A percentile compares a stretch with the other conserved stretches of the same genome.
Evolutionary conservation across 805 yeast species (phyloP).

Genomic region (Schizosaccharomyces japonicus): DNA sequence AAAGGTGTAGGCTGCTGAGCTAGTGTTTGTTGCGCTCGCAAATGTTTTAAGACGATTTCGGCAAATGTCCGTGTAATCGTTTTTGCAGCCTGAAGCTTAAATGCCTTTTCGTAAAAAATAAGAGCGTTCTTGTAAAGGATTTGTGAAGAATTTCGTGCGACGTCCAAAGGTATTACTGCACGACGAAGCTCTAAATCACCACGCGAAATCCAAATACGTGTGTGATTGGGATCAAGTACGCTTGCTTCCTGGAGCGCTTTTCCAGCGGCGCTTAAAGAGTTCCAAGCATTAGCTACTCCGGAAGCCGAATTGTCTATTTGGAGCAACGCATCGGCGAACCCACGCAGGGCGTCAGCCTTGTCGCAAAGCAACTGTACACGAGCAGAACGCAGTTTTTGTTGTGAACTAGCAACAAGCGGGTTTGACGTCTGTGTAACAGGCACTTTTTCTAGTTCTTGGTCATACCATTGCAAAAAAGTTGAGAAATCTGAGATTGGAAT

Average conservation of each 20-base stretch:
- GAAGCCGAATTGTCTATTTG: background rate
- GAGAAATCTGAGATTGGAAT: background rate
- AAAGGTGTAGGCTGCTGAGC: background rate
- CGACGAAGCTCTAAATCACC: background rate
- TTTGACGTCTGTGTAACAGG: background rate
- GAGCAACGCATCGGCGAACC: conserved; percentile 69
- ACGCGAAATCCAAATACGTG: background rate
- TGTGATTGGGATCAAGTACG: background rate
- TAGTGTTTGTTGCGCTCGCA: background rate
- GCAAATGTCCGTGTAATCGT: background rate
- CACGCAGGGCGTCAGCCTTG: conserved; percentile 39
- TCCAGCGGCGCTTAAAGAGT: background rate
- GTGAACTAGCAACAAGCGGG: background rate
- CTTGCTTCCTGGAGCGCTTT: background rate
- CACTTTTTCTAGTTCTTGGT: background rate
- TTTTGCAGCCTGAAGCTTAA: background rate
- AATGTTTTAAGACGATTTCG: background rate
- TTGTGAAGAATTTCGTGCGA: background rate
- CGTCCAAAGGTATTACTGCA: background rate
- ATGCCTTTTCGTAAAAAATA: background rate
- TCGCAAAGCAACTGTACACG: background rate
- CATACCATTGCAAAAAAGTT: background rate
- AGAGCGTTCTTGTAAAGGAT: background rate
- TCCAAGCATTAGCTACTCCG: background rate
- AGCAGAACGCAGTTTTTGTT: too few species aligned